These are phyloP conservation scores for Petunia secreta DNA, from an alignment of 257 asterid genomes.

Conservation along the genomic window DNA sequence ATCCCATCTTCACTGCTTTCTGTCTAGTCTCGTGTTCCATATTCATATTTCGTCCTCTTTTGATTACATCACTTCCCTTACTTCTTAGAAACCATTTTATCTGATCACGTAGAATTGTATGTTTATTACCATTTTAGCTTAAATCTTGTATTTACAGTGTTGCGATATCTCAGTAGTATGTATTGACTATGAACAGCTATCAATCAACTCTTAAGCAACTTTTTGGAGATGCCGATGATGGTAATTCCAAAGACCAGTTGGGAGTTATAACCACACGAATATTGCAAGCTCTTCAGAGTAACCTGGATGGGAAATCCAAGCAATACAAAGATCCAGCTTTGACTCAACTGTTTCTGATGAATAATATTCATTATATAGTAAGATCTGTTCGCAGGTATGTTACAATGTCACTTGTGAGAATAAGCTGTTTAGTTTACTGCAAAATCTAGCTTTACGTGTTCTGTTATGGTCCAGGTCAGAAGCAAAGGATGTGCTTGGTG, in stretches of 20 bases:
- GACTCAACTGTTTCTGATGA: slow-evolving; percentile 92
- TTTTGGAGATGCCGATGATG: slow-evolving; percentile 60
- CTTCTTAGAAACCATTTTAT: not conserved
- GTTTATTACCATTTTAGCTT: not conserved
- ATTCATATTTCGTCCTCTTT: not conserved
- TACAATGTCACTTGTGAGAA: not conserved
- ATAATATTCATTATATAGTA: slow-evolving; percentile 89
- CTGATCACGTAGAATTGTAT: not conserved
- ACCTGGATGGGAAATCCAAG: slow-evolving; percentile 92
- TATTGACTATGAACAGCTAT: slow-evolving; percentile 55
- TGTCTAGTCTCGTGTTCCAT: not conserved
- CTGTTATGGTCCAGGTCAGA: slow-evolving; percentile 67
- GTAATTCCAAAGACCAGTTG: slow-evolving; percentile 62
- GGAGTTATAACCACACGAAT: slow-evolving; percentile 74
- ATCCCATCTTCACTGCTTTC: not conserved
- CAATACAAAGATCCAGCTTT: slow-evolving; percentile 94
- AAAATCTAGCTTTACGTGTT: not conserved
- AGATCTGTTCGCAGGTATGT: slow-evolving; percentile 89
- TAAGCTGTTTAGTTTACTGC: not conserved
- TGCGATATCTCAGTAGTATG: not conserved
- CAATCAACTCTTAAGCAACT: slow-evolving; percentile 86
- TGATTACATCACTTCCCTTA: not conserved
- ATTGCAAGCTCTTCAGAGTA: slow-evolving; percentile 87
- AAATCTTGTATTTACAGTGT: not conserved
- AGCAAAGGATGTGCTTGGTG: slow-evolving; percentile 91